phyloP scores from a whole-genome alignment of 2,329 filamentous ascomycete genomes.

The Leptodontidium sp. region DNA sequence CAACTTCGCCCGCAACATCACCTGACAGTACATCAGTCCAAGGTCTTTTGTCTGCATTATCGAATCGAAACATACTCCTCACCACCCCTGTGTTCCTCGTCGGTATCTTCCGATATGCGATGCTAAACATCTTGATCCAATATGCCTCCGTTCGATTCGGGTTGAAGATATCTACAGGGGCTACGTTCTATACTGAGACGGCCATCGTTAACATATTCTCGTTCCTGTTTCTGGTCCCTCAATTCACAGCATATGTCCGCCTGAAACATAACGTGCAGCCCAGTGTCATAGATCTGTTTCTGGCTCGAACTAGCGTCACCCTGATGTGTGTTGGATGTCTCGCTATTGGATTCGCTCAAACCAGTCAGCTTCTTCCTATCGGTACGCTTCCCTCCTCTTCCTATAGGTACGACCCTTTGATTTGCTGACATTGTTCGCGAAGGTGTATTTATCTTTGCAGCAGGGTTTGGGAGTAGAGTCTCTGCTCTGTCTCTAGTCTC shows the following conservation, averaged over 20 bases:
- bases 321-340: conserved; percentile 41
- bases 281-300: conserved; percentile 40
- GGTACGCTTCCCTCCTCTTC: conserved; percentile 30
- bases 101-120: conserved; percentile 44
- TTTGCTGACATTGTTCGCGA: neutral
- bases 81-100: conserved; percentile 44
- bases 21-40: conserved; percentile 22
- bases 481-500: conserved; percentile 43
- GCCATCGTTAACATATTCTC: conserved; percentile 44
- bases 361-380: conserved; percentile 34
- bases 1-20: neutral
- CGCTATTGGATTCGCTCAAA: conserved; percentile 37
- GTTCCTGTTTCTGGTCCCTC: conserved; percentile 43
- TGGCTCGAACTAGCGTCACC: conserved; percentile 40
- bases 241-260: conserved; percentile 33
- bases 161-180: conserved; percentile 42
- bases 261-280: conserved; percentile 32
- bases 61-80: conserved; percentile 37
- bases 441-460: conserved; percentile 44
- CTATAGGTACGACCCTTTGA: neutral
- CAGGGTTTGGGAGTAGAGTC: conserved; percentile 45
- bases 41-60: conserved; percentile 28
- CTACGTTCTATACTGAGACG: conserved; percentile 45
- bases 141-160: conserved; percentile 45
- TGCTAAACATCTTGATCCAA: conserved; percentile 44